These are phyloP conservation scores for Knoxdaviesia capensis DNA, from an alignment of 2,329 filamentous ascomycete genomes.

Conservation along the genomic window DNA sequence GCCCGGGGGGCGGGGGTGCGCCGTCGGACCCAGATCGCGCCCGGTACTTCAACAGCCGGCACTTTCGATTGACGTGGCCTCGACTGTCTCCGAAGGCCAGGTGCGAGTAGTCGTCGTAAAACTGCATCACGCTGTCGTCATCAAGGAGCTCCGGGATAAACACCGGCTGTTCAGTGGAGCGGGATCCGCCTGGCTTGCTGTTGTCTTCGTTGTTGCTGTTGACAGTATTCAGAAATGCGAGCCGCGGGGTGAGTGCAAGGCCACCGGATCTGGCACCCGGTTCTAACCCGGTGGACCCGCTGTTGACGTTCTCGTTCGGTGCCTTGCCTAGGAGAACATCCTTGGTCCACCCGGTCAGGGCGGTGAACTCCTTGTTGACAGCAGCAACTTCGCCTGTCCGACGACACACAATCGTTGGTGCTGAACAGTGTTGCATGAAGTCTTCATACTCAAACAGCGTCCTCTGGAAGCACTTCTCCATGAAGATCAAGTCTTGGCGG, in stretches of 20 bases:
- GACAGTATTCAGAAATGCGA: constrained; percentile 8
- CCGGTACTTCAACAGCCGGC: constrained; percentile 78
- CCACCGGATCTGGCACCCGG: constrained; percentile 1
- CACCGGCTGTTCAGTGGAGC: constrained; percentile 38
- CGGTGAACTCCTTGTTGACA: constrained; percentile 91
- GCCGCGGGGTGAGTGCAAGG: constrained; percentile 21
- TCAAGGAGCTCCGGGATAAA: constrained; percentile 87
- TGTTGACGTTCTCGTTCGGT: constrained; percentile 73
- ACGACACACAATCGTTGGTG: constrained; percentile 78
- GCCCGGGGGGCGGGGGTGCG: constrained; percentile 5
- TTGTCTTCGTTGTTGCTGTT: constrained; percentile 17
- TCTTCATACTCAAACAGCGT: constrained; percentile 87
- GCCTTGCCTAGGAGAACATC: constrained; percentile 75
- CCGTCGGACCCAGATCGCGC: constrained; percentile 39
- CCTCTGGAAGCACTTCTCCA: constrained; percentile 92
- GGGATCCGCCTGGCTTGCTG: constrained; percentile 19
- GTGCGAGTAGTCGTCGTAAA: constrained; percentile 88
- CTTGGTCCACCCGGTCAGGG: constrained; percentile 84
- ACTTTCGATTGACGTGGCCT: constrained; percentile 64
- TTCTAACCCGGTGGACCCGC: constrained; percentile 23
- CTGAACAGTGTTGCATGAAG: constrained; percentile 72
- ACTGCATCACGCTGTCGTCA: constrained; percentile 80
- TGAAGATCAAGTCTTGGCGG: constrained; percentile 78
- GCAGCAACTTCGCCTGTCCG: constrained; percentile 88
- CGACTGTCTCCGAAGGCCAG: constrained; percentile 82